phyloP scores from a whole-genome alignment of 768 basidiomycete genomes.

The Tricholoma saponaceum region DNA sequence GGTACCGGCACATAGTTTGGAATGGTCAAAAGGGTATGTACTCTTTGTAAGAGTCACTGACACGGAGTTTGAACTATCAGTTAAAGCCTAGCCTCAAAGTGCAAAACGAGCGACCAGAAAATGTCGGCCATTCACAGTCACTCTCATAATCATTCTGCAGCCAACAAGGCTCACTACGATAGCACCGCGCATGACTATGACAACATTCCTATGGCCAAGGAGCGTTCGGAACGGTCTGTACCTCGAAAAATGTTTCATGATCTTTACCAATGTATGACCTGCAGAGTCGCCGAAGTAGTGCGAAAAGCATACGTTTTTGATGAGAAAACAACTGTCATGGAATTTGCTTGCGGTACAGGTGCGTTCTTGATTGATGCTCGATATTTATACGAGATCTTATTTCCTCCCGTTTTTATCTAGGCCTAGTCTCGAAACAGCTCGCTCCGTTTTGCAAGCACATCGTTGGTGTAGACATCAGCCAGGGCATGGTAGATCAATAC shows the following conservation, averaged over 20 bases:
- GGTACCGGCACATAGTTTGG: no score
- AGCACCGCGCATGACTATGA: constrained; percentile 11
- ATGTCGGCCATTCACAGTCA: not conserved
- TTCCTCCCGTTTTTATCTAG: constrained; percentile 29
- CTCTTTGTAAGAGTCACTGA: no score
- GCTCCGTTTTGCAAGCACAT: constrained; percentile 57
- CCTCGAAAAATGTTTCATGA: not conserved
- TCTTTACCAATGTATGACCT: not conserved
- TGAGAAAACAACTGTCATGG: constrained; percentile 57
- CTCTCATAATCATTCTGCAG: constrained; percentile 3
- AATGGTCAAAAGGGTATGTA: no score
- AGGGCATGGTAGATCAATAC: constrained; percentile 62
- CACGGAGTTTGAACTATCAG: no score
- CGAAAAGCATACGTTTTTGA: constrained; percentile 44
- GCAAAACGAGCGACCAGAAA: not conserved
- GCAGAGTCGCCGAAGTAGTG: constrained; percentile 33
- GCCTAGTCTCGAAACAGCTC: constrained; percentile 57
- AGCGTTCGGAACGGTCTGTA: constrained; percentile 1
- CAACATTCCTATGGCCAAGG: constrained; percentile 8
- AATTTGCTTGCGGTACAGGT: constrained; percentile 77
- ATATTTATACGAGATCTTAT: not conserved
- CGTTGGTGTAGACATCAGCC: constrained; percentile 74
- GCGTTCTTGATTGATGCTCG: constrained; percentile 6
- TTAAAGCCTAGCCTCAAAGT: no score
- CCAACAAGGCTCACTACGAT: constrained; percentile 15